phyloP scores from a whole-genome alignment of 1,284 basidiomycete genomes.

The Irpex rosettiformis region DNA sequence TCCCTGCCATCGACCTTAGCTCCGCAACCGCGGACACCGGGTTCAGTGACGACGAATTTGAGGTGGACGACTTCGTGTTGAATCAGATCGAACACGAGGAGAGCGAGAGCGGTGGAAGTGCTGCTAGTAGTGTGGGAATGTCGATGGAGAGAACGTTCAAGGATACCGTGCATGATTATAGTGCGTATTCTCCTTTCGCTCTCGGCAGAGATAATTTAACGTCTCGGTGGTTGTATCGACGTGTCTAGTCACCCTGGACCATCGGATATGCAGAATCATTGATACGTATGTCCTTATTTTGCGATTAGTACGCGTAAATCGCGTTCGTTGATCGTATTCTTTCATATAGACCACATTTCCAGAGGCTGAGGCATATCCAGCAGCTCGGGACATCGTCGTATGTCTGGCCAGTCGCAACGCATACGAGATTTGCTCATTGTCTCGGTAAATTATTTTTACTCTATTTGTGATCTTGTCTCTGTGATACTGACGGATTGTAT shows the following conservation, averaged over 20 bases:
- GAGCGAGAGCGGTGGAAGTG: not conserved
- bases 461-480: not conserved
- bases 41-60: not conserved
- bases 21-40: not conserved
- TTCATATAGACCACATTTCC: constrained; percentile 60
- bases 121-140: not conserved
- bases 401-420: constrained; percentile 73
- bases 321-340: constrained; percentile 8
- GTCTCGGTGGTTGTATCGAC: not conserved
- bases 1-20: not conserved
- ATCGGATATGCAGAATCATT: constrained; percentile 36
- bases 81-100: not conserved
- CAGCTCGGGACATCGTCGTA: constrained; percentile 74
- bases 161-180: constrained; percentile 47
- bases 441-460: constrained; percentile 44
- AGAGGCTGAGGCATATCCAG: constrained; percentile 69
- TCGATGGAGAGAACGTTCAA: constrained; percentile 28
- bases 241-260: constrained; percentile 33
- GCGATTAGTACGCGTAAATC: not conserved
- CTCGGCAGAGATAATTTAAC: constrained; percentile 2
- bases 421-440: constrained; percentile 79
- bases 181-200: constrained; percentile 28
- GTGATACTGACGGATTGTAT: not conserved
- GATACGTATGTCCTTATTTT: constrained; percentile 35
- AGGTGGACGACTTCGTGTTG: not conserved